Evolutionary conservation across 2,329 filamentous ascomycete species (phyloP).

Genomic region (Alternaria triticina): DNA sequence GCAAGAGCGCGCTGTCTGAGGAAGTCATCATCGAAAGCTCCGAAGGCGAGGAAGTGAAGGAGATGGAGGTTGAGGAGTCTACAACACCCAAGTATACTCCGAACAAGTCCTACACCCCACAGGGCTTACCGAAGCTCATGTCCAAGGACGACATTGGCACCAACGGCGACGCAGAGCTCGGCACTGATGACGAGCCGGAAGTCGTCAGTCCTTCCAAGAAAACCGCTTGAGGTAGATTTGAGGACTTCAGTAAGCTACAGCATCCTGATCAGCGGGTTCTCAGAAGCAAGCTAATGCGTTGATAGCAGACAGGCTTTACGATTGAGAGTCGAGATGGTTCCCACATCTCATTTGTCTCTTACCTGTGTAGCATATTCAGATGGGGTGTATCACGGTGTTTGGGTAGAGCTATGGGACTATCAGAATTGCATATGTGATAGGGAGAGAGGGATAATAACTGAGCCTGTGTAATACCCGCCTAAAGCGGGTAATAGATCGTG

Average conservation of each 20-base stretch:
- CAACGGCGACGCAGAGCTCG: background rate
- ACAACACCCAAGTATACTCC: constrained; percentile 1
- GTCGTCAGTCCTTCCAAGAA: background rate
- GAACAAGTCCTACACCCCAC: constrained; percentile 5
- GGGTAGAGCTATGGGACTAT: background rate
- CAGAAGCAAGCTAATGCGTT: background rate
- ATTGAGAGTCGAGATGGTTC: background rate
- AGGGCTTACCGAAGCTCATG: background rate
- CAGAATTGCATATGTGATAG: background rate
- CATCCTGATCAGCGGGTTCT: background rate
- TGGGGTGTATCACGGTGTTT: background rate
- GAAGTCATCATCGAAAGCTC: constrained; percentile 26
- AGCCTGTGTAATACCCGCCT: background rate
- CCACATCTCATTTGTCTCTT: background rate
- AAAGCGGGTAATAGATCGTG: constrained; percentile 1
- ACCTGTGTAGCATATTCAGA: background rate
- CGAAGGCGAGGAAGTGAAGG: constrained; percentile 1
- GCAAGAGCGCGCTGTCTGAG: constrained; percentile 27
- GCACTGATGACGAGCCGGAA: background rate
- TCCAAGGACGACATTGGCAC: background rate
- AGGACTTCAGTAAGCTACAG: background rate
- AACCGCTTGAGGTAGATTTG: background rate
- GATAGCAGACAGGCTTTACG: background rate
- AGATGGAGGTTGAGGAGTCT: background rate
- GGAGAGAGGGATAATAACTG: background rate